A percentile compares a stretch with the other conserved stretches of the same genome.
phyloP scores from a whole-genome alignment of 306 rosid species.

The Oemleria cerasiformis region DNA sequence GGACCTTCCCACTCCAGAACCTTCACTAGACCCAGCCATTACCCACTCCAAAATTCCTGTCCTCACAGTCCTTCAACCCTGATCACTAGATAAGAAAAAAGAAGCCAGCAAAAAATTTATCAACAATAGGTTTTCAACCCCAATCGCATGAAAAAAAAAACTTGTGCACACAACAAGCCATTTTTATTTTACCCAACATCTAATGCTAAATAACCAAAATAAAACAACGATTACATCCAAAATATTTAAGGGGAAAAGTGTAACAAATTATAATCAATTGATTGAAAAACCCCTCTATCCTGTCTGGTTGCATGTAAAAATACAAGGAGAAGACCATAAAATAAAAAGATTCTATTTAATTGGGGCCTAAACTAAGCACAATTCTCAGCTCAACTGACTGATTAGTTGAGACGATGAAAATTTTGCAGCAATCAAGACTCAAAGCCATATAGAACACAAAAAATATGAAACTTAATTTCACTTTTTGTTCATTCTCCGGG shows the following conservation, averaged over 20 bases:
- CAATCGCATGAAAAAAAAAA: slow-evolving; percentile 10
- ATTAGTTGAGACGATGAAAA: slow-evolving; percentile 9
- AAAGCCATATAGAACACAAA: background rate
- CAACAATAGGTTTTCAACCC: slow-evolving; percentile 24
- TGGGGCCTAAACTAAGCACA: slow-evolving; percentile 10
- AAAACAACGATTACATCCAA: background rate
- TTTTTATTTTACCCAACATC: background rate
- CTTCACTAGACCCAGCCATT: slow-evolving; percentile 92
- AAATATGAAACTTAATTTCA: background rate
- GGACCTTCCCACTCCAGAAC: slow-evolving; percentile 70
- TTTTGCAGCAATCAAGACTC: slow-evolving; percentile 17
- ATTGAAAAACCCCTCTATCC: slow-evolving; percentile 10
- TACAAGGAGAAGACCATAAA: slow-evolving; percentile 8
- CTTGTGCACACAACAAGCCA: slow-evolving; percentile 11
- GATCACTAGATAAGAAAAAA: slow-evolving; percentile 31
- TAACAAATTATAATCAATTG: background rate
- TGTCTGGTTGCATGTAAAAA: slow-evolving; percentile 5
- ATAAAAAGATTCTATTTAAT: background rate
- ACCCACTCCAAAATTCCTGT: slow-evolving; percentile 41
- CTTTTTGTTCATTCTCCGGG: slow-evolving; percentile 3
- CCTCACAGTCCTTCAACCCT: slow-evolving; percentile 40
- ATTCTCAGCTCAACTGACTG: slow-evolving; percentile 14
- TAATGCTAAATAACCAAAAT: background rate
- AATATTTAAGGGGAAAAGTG: slow-evolving; percentile 1
- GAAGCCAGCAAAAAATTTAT: slow-evolving; percentile 1